These are phyloP conservation scores for Apiospora marii DNA, from an alignment of 2,329 filamentous ascomycete species.

Conservation along the genomic window DNA sequence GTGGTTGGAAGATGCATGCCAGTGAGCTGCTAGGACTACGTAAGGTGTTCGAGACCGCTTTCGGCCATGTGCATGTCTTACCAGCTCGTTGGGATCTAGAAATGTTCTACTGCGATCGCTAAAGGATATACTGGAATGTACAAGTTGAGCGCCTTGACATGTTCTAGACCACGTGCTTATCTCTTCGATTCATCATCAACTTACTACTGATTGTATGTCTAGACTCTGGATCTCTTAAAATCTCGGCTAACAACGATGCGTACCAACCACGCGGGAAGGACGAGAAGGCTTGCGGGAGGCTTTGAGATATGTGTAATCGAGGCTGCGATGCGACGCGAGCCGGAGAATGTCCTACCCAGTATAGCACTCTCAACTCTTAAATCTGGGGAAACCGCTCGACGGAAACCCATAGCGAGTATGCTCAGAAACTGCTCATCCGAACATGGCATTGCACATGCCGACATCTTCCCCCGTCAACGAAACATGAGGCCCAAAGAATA, in stretches of 20 bases:
- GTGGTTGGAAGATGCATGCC: not conserved
- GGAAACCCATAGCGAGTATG: no score
- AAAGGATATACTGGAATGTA: not conserved
- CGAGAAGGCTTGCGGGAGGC: no score
- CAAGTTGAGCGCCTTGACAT: not conserved
- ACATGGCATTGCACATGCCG: not conserved
- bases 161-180: not conserved
- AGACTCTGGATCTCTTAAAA: not conserved
- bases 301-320: not conserved
- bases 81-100: not conserved
- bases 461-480: not conserved
- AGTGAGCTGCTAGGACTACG: not conserved
- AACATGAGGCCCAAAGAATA: not conserved
- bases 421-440: no score
- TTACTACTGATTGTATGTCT: not conserved
- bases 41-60: not conserved
- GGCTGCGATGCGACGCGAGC: not conserved
- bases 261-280: not conserved
- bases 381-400: no score
- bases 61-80: not conserved
- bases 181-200: no score
- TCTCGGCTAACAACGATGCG: not conserved
- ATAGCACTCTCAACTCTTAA: no score
- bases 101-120: not conserved
- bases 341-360: no score